A percentile compares a stretch with the other conserved stretches of the same genome.
Evolutionary conservation across 768 basidiomycete species (phyloP).

Genomic region (Lyophyllum shimeji): DNA sequence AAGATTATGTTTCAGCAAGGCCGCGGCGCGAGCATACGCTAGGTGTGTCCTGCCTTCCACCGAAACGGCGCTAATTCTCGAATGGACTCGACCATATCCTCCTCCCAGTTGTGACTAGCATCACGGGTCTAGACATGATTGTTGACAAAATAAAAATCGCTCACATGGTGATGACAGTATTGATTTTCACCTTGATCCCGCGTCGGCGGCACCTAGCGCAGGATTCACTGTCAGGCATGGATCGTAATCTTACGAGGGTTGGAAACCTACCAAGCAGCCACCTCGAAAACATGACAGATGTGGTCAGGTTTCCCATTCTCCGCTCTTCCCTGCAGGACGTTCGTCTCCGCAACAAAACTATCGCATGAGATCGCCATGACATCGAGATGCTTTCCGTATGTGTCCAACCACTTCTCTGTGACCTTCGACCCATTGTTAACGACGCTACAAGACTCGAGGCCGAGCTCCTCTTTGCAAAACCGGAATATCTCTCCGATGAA

Average conservation of each 20-base stretch:
- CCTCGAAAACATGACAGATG: slow-evolving; percentile 31
- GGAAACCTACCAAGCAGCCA: slow-evolving; percentile 23
- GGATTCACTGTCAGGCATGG: not conserved
- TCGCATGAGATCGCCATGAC: slow-evolving; percentile 44
- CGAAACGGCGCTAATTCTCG: slow-evolving; percentile 31
- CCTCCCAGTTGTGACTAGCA: slow-evolving; percentile 34
- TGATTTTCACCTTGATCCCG: slow-evolving; percentile 38
- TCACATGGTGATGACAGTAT: slow-evolving; percentile 27
- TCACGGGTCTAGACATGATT: not conserved
- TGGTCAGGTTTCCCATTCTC: slow-evolving; percentile 33
- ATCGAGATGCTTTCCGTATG: slow-evolving; percentile 37
- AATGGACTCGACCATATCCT: slow-evolving; percentile 40
- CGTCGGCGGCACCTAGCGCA: slow-evolving; percentile 24
- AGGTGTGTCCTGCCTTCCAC: slow-evolving; percentile 33
- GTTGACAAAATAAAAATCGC: not conserved
- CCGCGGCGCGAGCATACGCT: not conserved
- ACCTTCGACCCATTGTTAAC: slow-evolving; percentile 37
- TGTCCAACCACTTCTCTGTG: slow-evolving; percentile 38
- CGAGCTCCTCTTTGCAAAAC: slow-evolving; percentile 35
- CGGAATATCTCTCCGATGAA: slow-evolving; percentile 39
- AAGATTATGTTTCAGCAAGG: no score
- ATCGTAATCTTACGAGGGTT: not conserved
- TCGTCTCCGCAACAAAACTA: slow-evolving; percentile 33
- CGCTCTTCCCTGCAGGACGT: slow-evolving; percentile 28
- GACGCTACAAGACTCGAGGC: slow-evolving; percentile 30